A percentile compares a stretch with the other conserved stretches of the same genome.
Evolutionary conservation across 768 basidiomycete species (phyloP).

Genomic region (Tremella yokohamensis): DNA sequence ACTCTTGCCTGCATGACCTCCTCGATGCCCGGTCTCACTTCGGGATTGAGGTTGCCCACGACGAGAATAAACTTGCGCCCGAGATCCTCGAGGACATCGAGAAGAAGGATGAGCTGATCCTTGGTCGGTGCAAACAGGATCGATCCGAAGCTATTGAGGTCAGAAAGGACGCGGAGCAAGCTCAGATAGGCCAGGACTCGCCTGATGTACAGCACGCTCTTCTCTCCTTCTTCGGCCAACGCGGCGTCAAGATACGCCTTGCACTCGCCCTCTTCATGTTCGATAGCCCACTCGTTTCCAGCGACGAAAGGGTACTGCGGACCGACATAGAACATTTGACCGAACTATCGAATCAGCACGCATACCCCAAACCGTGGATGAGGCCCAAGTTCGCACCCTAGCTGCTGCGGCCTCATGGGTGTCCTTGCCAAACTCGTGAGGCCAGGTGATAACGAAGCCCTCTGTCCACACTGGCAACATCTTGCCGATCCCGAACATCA

Average conservation of each 20-base stretch:
- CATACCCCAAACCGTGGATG: background rate
- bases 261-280: slow-evolving; percentile 7
- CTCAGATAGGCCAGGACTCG: too few species aligned
- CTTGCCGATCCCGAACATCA: background rate
- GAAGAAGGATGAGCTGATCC: slow-evolving; percentile 14
- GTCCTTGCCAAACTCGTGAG: slow-evolving; percentile 7
- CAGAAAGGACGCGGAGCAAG: background rate
- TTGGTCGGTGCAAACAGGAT: slow-evolving; percentile 12
- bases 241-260: slow-evolving; percentile 11
- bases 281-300: slow-evolving; percentile 4
- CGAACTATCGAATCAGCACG: slow-evolving; percentile 7
- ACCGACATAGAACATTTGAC: slow-evolving; percentile 8
- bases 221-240: slow-evolving; percentile 4
- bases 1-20: slow-evolving; percentile 10
- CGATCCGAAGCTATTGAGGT: slow-evolving; percentile 16
- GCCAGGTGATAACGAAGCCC: slow-evolving; percentile 11
- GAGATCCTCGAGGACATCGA: slow-evolving; percentile 14
- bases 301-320: slow-evolving; percentile 8
- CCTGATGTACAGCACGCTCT: slow-evolving; percentile 21
- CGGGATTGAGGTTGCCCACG: slow-evolving; percentile 8
- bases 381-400: slow-evolving; percentile 1
- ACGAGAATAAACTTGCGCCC: slow-evolving; percentile 11
- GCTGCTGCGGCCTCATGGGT: slow-evolving; percentile 2
- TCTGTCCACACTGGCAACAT: slow-evolving; percentile 4
- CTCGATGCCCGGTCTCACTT: slow-evolving; percentile 7